Base-by-base conservation (phyloP, 2,329 filamentous ascomycete species). In the Xylaria sp. region DNA sequence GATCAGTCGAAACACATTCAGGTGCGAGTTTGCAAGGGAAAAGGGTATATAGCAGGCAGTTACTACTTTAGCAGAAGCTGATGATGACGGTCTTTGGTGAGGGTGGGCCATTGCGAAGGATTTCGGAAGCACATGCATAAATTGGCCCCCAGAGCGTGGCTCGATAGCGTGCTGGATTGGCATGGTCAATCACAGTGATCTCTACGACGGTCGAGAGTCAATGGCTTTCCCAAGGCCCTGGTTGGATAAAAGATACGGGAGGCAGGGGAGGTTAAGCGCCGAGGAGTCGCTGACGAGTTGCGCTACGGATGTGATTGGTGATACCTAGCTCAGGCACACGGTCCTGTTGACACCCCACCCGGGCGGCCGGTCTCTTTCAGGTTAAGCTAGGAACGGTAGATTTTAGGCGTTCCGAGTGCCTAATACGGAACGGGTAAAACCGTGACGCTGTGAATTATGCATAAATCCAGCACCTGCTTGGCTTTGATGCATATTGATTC, bases 1-100 rank as follows among this genome's bases (percentile, higher is more conserved):
- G 37, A 42, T 72, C 69, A 74, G 71, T 73, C 78, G 78, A 81
- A 81, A 82, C 80, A 77, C 76, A 75, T 74, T 73, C 71, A 67
- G 71, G 70, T 71, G 70, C 73, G 70, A 67, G 71, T 72, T 72
- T 74, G 75, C 76, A 76, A 74, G 73, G 71, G 70, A 71, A 76
- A 63, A 74, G 75, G 76, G 80, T 83, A 83, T 82, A 82, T 83
- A 51, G 49, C 49, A 30, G 5, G 23, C 23, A 30, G 23, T 30
- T 30, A 30, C 23, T 30, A 30, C 23, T 30, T 30, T 30, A 30
- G 23, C 23, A 35, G 30, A 23, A n/a, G 48, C n/a, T 50, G 48
- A 30, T 11, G 75, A 73, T 73, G 71, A 69, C 69, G 72, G 70
- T 77, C 76, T 74, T 70, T 76, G 73, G 71, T 73, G 53, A 51